Evolutionary conservation across 768 basidiomycete species (phyloP), one percentile per base, ranked within the genome.

Genomic region (Lyophyllum shimeji): DNA sequence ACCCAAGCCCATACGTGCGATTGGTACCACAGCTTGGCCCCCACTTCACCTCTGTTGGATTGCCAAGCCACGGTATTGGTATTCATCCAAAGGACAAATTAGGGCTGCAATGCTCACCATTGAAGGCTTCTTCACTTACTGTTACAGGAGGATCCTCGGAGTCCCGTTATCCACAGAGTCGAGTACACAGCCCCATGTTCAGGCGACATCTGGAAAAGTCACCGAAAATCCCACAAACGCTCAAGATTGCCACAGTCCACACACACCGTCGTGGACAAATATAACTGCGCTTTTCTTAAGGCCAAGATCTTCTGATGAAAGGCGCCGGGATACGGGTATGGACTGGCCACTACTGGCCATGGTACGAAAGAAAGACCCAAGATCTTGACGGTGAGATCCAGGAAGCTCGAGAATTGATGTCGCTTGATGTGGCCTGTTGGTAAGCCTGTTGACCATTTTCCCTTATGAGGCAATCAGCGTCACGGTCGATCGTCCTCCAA

Each of bases 61-160:
- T 51, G 57, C 48, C 53, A 50, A 55, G 48, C 31, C n/a, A 15
- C 46, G 43, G 12, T 21, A 25, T 17, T 21, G 47, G 57, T 50
- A 34, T 48, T 50, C 8, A 29, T 37, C 50, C 18, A 46, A n/a
- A 3, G 9, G 11, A 55, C 53, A 43, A 40, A 52, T 48, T 31
- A 25, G 54, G 31, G 17, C 23, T 12, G 27, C 5, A 24, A 29
- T 18, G 29, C 44, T 21, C 24, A 20, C 50, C 15, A 13, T 46
- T 27, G 37, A 52, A 25, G 15, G 18, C 42, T 52, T 52, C 42
- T 52, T 43, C 54, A 49, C 37, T 49, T 34, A 34, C 4, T 50
- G 37, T 15, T 13, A 34, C 9, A 24, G 37, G 51, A 21, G 34
- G 21, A 31, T 46, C 51, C 40, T 56, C 51, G 58, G 53, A 50